Evolutionary conservation across 2,329 filamentous ascomycete genomes (phyloP), one percentile per base, ranked within the genome.

Genomic region (Talaromyces sp.): DNA sequence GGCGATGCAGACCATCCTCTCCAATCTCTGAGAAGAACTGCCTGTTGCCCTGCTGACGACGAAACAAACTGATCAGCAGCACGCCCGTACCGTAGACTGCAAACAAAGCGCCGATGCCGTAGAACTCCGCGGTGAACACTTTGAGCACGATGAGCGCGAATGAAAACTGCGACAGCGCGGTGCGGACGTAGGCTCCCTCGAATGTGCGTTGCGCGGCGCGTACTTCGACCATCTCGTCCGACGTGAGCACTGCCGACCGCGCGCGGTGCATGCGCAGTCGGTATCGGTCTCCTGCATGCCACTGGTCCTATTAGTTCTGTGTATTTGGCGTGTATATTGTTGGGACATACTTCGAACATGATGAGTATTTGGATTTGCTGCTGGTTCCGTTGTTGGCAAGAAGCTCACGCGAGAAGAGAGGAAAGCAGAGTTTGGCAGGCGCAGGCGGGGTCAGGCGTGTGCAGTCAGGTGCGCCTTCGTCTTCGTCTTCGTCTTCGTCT

Each of bases 111-210:
- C 95, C 95, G 64, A 97, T 96, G 67, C 89, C 87, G 77, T 98
- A 98, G 80, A 99, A 98, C 72, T 98, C 95, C 57, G 88, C 85
- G 9, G 92, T 97, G 79, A 99, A 98, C 75, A 99, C 96, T 79
- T 96, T 96, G 67, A 96, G 86, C 57, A 99, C 90, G 64, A 99
- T 88, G 55, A 99, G 86, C 21, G 93, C 88, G 75, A 99, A 98
- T 60, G 90, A 93, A 80, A 98, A 98, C 71, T 98, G 93, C 3
- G 90, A 91, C 21, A 99, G 85, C 2, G 93, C 93, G 0, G 95
- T 99, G 63, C 95, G 90, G 71, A 97, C 89, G 77, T 98, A 99
- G 24, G 95, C 95, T 24, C 95, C 95, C 77, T 99, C 95, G 69
- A 98, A 99, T 1, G 95, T 99, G 58, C 95, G 86, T 74, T 99